Percentiles rank a stretch among this genome's conserved stretches.
Conservation (phyloP, 2,329 filamentous ascomycete genomes). For the Sporothrix euskadiensis region DNA sequence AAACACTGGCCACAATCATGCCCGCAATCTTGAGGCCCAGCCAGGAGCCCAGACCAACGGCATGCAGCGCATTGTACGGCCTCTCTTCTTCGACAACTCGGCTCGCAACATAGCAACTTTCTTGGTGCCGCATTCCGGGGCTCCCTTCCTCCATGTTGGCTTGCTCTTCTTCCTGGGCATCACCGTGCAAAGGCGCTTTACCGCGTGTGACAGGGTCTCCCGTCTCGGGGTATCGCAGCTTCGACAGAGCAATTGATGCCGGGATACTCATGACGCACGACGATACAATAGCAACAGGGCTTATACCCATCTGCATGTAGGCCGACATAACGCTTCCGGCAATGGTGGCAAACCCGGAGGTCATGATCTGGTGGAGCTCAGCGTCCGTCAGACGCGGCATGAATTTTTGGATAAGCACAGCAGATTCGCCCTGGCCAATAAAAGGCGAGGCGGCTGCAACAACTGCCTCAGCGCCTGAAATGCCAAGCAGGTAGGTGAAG, state of each 20-base stretch:
- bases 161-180: background rate
- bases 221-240: conserved; percentile 84
- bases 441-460: conserved; percentile 91
- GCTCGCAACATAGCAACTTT: conserved; percentile 4
- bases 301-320: conserved; percentile 82
- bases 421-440: conserved; percentile 91
- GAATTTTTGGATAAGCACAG: conserved; percentile 88
- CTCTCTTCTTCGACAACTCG: conserved; percentile 11
- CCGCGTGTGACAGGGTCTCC: conserved; percentile 84
- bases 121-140: background rate
- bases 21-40: conserved; percentile 82
- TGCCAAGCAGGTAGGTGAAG: conserved; percentile 86
- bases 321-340: conserved; percentile 83
- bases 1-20: conserved; percentile 76
- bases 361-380: conserved; percentile 91
- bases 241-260: conserved; percentile 83
- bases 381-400: conserved; percentile 81
- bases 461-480: conserved; percentile 90
- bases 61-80: conserved; percentile 76
- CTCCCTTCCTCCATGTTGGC: conserved; percentile 9
- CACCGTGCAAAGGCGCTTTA: conserved; percentile 66
- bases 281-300: conserved; percentile 80
- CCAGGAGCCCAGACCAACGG: conserved; percentile 82
- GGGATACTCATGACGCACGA: conserved; percentile 96
- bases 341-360: conserved; percentile 88